Evolutionary conservation across 2,329 filamentous ascomycete species (phyloP).

Genomic region (Ophiostoma perfectum): DNA sequence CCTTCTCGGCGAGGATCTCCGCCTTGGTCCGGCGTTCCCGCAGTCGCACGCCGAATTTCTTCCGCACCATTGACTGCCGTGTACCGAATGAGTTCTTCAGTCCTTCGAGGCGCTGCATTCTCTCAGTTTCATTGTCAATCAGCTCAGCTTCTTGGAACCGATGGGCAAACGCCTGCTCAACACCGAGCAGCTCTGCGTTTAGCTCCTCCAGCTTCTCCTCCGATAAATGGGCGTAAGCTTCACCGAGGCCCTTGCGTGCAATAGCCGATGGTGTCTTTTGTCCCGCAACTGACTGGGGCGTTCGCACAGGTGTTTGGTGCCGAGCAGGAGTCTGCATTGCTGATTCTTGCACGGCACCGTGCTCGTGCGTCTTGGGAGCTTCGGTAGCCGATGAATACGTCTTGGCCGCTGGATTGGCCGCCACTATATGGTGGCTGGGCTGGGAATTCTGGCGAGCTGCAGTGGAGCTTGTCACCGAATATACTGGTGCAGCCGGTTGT

Average conservation of each 20-base stretch:
- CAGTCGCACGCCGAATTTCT: constrained; percentile 53
- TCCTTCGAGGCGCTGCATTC: constrained; percentile 35
- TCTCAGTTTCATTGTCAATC: constrained; percentile 35
- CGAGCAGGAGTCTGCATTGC: not conserved
- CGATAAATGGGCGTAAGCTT: constrained; percentile 44
- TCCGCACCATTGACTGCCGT: constrained; percentile 52
- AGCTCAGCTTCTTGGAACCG: constrained; percentile 41
- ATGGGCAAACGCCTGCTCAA: constrained; percentile 38
- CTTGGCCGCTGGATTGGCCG: not conserved
- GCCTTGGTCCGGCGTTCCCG: constrained; percentile 44
- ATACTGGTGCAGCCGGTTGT: too few relatives aligned
- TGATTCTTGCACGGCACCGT: not conserved
- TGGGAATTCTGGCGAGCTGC: too few relatives aligned
- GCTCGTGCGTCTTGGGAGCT: not conserved
- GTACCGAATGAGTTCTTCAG: constrained; percentile 51
- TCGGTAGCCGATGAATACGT: not conserved
- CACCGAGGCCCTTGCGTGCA: constrained; percentile 17
- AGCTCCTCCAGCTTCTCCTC: constrained; percentile 32
- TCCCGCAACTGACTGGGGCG: constrained; percentile 7
- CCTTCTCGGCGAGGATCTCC: constrained; percentile 42
- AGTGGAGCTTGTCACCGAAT: too few relatives aligned
- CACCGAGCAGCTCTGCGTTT: constrained; percentile 36
- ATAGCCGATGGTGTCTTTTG: not conserved
- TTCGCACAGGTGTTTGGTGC: not conserved
- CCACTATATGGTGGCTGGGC: not conserved